phyloP scores from a whole-genome alignment of 2,329 filamentous ascomycete genomes.

The Microsporum audouinii region DNA sequence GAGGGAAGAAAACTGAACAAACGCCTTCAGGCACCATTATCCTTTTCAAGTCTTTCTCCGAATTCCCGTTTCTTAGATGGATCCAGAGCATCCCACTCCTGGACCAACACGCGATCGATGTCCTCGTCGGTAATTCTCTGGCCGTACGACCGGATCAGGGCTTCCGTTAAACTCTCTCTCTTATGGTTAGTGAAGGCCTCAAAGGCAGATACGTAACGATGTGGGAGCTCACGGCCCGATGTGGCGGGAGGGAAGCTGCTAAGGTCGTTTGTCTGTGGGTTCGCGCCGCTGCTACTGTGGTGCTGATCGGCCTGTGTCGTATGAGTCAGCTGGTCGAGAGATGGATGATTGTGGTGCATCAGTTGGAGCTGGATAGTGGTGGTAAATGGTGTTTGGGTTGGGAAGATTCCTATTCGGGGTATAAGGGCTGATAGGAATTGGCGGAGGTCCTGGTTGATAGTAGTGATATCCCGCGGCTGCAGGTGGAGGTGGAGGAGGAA shows the following conservation, averaged over 20 bases:
- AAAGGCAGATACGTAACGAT: slow-evolving; percentile 15
- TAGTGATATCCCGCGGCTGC: neutral
- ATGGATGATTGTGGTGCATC: slow-evolving; percentile 1
- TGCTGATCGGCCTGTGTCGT: neutral
- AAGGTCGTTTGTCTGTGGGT: neutral
- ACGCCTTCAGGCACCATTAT: neutral
- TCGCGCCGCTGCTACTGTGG: neutral
- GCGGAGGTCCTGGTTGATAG: slow-evolving; percentile 6
- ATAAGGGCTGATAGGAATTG: slow-evolving; percentile 1
- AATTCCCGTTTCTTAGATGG: slow-evolving; percentile 24
- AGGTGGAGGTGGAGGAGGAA: slow-evolving; percentile 26
- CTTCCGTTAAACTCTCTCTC: slow-evolving; percentile 11
- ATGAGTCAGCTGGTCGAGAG: slow-evolving; percentile 4
- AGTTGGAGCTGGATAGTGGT: neutral
- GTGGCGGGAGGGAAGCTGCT: slow-evolving; percentile 4
- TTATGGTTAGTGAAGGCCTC: slow-evolving; percentile 16
- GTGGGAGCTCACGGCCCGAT: slow-evolving; percentile 4
- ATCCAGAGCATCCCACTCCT: slow-evolving; percentile 15
- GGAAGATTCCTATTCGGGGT: neutral
- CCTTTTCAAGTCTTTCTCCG: slow-evolving; percentile 11
- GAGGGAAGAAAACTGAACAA: neutral
- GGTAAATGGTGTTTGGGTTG: neutral
- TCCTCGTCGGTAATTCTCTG: slow-evolving; percentile 12
- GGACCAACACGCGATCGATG: slow-evolving; percentile 11
- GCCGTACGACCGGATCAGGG: slow-evolving; percentile 11